Evolutionary conservation across 768 basidiomycete genomes (phyloP).

Genomic region (Phylloporus arenicola): DNA sequence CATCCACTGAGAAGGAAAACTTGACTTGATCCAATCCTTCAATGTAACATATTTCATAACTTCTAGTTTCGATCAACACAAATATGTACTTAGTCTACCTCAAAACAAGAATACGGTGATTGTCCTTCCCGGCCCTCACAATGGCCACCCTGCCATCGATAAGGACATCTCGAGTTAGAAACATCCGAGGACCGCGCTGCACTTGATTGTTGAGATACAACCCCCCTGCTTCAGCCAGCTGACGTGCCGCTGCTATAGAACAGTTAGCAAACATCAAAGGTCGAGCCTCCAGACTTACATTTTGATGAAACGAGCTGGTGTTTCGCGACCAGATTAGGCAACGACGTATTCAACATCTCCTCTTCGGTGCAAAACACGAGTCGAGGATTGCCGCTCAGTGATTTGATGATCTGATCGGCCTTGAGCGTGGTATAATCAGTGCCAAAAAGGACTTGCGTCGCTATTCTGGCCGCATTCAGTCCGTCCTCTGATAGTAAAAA

Average conservation of each 20-base stretch:
- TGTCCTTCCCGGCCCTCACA: conserved; percentile 71
- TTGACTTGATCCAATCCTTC: not conserved
- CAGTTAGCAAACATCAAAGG: conserved; percentile 5
- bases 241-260: conserved; percentile 54
- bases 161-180: conserved; percentile 43
- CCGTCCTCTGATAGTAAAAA: conserved; percentile 30
- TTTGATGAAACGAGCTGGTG: conserved; percentile 58
- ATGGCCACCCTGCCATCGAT: conserved; percentile 60
- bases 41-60: conserved; percentile 1
- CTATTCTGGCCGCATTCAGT: conserved; percentile 38
- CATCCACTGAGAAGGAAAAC: too few relatives aligned
- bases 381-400: conserved; percentile 62
- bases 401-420: conserved; percentile 51
- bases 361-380: conserved; percentile 46
- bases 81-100: not conserved
- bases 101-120: conserved; percentile 51
- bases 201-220: conserved; percentile 66
- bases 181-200: conserved; percentile 44
- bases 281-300: conserved; percentile 39
- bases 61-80: too few relatives aligned
- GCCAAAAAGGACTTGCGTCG: conserved; percentile 43
- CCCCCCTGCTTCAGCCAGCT: conserved; percentile 59
- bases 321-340: conserved; percentile 57
- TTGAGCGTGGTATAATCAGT: conserved; percentile 38
- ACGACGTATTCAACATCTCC: conserved; percentile 48